Conservation (phyloP, 805 yeast genomes). For the Kazachstania psychrophila region DNA sequence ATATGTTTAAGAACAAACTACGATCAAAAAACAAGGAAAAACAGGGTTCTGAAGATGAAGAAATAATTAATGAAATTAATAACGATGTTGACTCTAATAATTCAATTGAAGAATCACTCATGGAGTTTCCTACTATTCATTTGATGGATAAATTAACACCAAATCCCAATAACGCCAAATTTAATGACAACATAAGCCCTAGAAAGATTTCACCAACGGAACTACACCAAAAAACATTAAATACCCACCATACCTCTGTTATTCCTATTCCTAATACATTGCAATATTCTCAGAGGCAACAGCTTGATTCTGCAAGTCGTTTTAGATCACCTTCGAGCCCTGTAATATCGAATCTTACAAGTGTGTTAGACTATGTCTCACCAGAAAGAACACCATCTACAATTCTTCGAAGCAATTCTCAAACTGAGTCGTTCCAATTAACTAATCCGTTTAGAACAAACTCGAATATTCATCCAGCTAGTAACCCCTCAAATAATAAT, state of each 20-base stretch:
- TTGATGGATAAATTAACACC: neutral
- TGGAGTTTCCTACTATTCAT: constrained; percentile 1
- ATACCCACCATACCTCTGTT: too few relatives aligned
- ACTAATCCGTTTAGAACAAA: constrained; percentile 8
- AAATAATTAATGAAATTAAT: too few relatives aligned
- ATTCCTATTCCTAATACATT: too few relatives aligned
- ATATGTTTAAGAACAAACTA: neutral
- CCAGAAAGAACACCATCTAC: constrained; percentile 6
- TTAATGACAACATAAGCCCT: too few relatives aligned
- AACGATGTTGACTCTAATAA: neutral
- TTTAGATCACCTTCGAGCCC: constrained; percentile 5
- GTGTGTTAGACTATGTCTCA: neutral
- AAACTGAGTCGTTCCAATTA: neutral
- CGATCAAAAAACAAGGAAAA: neutral
- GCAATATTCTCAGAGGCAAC: too few relatives aligned
- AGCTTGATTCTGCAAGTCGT: neutral
- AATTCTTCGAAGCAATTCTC: neutral
- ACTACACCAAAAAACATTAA: too few relatives aligned
- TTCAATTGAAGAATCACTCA: neutral
- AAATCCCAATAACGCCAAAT: neutral
- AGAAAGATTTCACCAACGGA: too few relatives aligned
- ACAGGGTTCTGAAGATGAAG: neutral
- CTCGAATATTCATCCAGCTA: neutral
- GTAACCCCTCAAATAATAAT: neutral
- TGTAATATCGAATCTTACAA: neutral